Evolutionary conservation across 176 grass and related monocot species (phyloP).

Genomic region (Urochloa ruziziensis): DNA sequence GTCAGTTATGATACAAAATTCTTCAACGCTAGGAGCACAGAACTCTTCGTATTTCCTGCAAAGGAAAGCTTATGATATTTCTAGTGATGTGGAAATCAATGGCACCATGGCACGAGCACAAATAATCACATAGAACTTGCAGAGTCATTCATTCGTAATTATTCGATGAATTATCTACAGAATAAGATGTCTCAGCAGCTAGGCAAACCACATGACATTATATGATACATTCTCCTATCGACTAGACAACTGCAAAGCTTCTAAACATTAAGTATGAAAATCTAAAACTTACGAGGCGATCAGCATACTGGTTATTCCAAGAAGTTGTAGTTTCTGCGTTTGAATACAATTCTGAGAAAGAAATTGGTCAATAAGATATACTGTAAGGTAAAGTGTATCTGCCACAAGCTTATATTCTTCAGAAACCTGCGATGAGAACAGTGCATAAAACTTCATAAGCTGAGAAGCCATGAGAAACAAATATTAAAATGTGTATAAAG

Average conservation of each 20-base stretch:
- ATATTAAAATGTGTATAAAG: neutral
- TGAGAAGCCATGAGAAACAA: neutral
- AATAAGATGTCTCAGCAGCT: conserved; percentile 6
- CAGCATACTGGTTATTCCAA: conserved; percentile 92
- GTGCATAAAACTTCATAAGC: conserved; percentile 23
- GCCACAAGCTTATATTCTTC: conserved; percentile 90
- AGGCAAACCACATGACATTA: neutral
- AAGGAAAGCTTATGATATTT: neutral
- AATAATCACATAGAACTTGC: neutral
- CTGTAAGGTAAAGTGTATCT: conserved; percentile 88
- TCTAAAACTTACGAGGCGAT: conserved; percentile 85
- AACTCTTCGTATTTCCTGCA: conserved; percentile 96
- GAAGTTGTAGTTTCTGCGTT: conserved; percentile 68
- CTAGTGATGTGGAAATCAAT: neutral
- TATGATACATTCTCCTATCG: conserved; percentile 12
- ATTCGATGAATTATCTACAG: neutral
- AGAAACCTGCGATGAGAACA: conserved; percentile 59
- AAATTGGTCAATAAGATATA: conserved; percentile 75
- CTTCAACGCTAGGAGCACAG: conserved; percentile 64
- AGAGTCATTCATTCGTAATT: neutral
- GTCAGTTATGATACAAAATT: conserved; percentile 86
- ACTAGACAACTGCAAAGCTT: neutral
- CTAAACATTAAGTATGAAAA: neutral
- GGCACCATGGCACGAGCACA: neutral
- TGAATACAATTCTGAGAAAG: conserved; percentile 76